Conservation (phyloP, 2,329 filamentous ascomycete genomes). For the Cryoendolithus antarcticus region DNA sequence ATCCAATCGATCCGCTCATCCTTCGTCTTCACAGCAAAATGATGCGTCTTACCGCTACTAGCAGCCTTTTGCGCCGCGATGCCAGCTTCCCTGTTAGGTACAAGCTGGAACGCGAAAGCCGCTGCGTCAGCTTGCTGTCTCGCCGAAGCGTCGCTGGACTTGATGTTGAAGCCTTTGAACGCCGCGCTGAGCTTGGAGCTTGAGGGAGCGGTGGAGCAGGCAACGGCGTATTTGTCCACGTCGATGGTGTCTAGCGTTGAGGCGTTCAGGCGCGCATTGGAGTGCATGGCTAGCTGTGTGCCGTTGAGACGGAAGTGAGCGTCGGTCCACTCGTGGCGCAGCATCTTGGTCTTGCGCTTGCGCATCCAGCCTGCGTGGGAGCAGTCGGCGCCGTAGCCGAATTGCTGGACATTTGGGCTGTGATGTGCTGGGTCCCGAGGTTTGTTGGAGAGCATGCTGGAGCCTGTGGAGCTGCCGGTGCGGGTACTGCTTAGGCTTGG, state of each 20-base stretch:
- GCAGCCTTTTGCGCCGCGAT: slow-evolving; percentile 30
- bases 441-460: slow-evolving; percentile 12
- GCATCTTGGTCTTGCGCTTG: slow-evolving; percentile 77
- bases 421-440: slow-evolving; percentile 21
- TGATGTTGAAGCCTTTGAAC: slow-evolving; percentile 63
- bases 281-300: slow-evolving; percentile 54
- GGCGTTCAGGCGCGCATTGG: slow-evolving; percentile 38
- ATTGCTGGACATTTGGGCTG: slow-evolving; percentile 16
- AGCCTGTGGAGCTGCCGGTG: slow-evolving; percentile 30
- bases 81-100: slow-evolving; percentile 47
- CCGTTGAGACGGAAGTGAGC: slow-evolving; percentile 74
- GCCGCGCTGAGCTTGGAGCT: slow-evolving; percentile 74
- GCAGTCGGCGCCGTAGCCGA: slow-evolving; percentile 23
- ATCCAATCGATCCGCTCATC: slow-evolving; percentile 97
- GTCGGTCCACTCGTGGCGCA: slow-evolving; percentile 88
- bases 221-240: slow-evolving; percentile 79
- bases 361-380: slow-evolving; percentile 68
- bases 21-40: slow-evolving; percentile 78
- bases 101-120: slow-evolving; percentile 75
- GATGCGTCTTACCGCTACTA: slow-evolving; percentile 62
- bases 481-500: slow-evolving; percentile 3
- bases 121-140: slow-evolving; percentile 29
- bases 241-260: slow-evolving; percentile 69
- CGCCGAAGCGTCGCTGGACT: slow-evolving; percentile 26
- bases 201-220: slow-evolving; percentile 64